These are phyloP conservation scores for Zygosaccharomyces pseudorouxii DNA, from an alignment of 805 yeast species.

Conservation along the genomic window DNA sequence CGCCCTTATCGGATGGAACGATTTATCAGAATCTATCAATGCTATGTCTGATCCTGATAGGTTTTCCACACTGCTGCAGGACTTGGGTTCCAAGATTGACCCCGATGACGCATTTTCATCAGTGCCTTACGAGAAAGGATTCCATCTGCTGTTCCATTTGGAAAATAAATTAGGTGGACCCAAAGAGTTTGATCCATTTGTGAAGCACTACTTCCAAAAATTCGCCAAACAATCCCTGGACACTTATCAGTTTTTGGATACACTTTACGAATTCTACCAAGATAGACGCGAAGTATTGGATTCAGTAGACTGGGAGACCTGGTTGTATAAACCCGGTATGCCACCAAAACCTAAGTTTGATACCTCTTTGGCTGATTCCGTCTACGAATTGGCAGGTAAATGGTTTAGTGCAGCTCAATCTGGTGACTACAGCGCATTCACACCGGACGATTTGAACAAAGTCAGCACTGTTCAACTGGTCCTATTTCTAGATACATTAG, in stretches of 20 bases:
- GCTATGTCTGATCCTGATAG: conserved; percentile 54
- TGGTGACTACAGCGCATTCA: conserved; percentile 20
- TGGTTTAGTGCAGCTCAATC: conserved; percentile 48
- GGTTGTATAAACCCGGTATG: conserved; percentile 80
- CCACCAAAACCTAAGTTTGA: conserved; percentile 85
- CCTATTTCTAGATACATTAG: conserved; percentile 69
- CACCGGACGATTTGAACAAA: conserved; percentile 44
- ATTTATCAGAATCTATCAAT: conserved; percentile 59
- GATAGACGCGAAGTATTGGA: conserved; percentile 52
- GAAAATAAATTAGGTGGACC: conserved; percentile 66
- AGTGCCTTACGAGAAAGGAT: conserved; percentile 91
- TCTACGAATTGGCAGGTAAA: conserved; percentile 56
- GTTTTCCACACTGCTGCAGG: conserved; percentile 63
- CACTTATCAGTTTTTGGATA: conserved; percentile 73
- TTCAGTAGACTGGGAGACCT: conserved; percentile 74
- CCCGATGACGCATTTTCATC: conserved; percentile 88
- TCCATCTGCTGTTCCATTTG: conserved; percentile 67
- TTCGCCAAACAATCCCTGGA: conserved; percentile 71
- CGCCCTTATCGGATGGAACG: conserved; percentile 87
- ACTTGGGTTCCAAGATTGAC: conserved; percentile 63
- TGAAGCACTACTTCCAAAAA: conserved; percentile 68
- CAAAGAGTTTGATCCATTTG: conserved; percentile 68
- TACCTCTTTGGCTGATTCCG: conserved; percentile 70
- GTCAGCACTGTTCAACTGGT: conserved; percentile 75
- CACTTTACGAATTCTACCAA: conserved; percentile 60